Percentiles rank a stretch among this genome's conserved stretches.
Evolutionary conservation across 257 asterid genomes (phyloP).

Genomic region (Plectranthus barbatus): DNA sequence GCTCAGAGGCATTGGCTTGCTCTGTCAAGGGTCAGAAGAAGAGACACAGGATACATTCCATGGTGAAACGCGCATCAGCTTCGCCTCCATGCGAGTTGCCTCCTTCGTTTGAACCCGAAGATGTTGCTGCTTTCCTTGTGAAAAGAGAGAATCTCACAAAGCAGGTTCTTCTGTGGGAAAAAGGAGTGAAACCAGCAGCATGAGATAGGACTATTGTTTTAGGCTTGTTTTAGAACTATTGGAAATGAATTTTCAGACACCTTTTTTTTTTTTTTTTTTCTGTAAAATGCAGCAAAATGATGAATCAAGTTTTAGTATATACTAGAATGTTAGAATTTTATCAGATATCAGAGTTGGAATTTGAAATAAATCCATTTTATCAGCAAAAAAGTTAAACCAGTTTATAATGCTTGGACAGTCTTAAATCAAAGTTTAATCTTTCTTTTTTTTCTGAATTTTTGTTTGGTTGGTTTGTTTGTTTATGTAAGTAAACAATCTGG

Average conservation of each 20-base stretch:
- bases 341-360: background rate
- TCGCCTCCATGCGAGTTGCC: conserved; percentile 51
- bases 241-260: background rate
- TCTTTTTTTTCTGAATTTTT: background rate
- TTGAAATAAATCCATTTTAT: background rate
- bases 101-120: conserved; percentile 23
- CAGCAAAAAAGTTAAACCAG: background rate
- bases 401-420: no score
- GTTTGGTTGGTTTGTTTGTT: background rate
- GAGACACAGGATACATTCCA: conserved; percentile 45
- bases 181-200: background rate
- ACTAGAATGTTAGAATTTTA: background rate
- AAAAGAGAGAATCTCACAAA: conserved; percentile 37
- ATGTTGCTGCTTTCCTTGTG: conserved; percentile 23
- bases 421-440: no score
- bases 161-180: conserved; percentile 35
- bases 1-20: conserved; percentile 59
- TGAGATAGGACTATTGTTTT: background rate
- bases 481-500: background rate
- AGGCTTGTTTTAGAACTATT: no score
- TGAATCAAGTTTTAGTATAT: background rate
- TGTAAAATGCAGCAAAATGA: background rate
- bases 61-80: conserved; percentile 39
- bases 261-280: background rate
- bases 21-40: conserved; percentile 47